Conservation (phyloP, 2,329 filamentous ascomycete genomes). For the Aspergillus tanneri region DNA sequence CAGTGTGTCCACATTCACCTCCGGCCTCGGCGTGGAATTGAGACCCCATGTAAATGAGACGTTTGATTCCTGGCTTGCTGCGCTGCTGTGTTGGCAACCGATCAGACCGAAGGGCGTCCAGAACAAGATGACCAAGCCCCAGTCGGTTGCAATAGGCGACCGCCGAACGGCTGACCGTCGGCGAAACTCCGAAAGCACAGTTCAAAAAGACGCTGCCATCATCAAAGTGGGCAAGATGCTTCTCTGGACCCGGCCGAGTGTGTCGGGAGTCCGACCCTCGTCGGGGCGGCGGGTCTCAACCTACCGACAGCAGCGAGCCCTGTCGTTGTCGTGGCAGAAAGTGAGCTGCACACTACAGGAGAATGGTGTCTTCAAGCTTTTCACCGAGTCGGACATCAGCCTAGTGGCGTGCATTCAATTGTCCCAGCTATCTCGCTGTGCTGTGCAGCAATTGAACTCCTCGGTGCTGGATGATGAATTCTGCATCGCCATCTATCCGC, state of each 20-base stretch:
- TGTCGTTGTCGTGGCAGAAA: slow-evolving; percentile 71
- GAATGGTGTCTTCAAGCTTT: slow-evolving; percentile 88
- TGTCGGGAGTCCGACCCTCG: slow-evolving; percentile 37
- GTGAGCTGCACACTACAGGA: slow-evolving; percentile 94
- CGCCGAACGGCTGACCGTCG: slow-evolving; percentile 45
- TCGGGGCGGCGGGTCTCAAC: slow-evolving; percentile 49
- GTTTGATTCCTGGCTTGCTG: slow-evolving; percentile 53
- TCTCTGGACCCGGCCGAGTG: slow-evolving; percentile 77
- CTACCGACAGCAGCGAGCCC: slow-evolving; percentile 56
- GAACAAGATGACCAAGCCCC: slow-evolving; percentile 52
- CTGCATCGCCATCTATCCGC: slow-evolving; percentile 93
- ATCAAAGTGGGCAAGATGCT: slow-evolving; percentile 94
- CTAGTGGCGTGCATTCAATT: slow-evolving; percentile 82
- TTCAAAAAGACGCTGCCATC: slow-evolving; percentile 71
- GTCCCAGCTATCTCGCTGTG: slow-evolving; percentile 82
- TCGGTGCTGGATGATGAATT: slow-evolving; percentile 91
- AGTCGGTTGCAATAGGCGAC: slow-evolving; percentile 45
- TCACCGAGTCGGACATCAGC: slow-evolving; percentile 79
- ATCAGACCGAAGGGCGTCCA: slow-evolving; percentile 51
- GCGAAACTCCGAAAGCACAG: slow-evolving; percentile 48
- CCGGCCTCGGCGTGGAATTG: slow-evolving; percentile 49
- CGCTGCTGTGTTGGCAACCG: slow-evolving; percentile 53
- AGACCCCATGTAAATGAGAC: slow-evolving; percentile 51
- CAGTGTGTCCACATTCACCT: slow-evolving; percentile 50
- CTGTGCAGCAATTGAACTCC: slow-evolving; percentile 83